Percentiles rank a stretch among this genome's conserved stretches.
phyloP scores from a whole-genome alignment of 1,284 basidiomycete genomes.

The Rhodotorula sp. region DNA sequence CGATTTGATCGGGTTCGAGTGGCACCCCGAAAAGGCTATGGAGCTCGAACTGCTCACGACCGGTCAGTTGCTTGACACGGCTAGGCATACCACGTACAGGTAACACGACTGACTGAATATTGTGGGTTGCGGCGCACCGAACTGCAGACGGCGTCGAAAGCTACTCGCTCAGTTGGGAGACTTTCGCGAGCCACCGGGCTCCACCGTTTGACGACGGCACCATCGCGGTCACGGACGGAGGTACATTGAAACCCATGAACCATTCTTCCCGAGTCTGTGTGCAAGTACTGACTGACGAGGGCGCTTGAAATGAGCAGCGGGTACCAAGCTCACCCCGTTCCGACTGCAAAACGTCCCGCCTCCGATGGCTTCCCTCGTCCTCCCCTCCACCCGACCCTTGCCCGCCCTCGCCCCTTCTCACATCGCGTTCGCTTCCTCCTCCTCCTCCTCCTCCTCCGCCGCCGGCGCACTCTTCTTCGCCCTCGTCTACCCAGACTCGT shows the following conservation, averaged over 20 bases:
- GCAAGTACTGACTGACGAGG: neutral
- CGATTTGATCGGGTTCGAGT: constrained; percentile 62
- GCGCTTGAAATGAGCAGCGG: constrained; percentile 54
- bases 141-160: constrained; percentile 57
- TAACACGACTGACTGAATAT: neutral
- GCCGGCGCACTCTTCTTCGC: constrained; percentile 50
- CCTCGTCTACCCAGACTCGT: constrained; percentile 9
- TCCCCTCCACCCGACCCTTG: constrained; percentile 51
- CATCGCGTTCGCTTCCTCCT: constrained; percentile 59
- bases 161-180: constrained; percentile 74
- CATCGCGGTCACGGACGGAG: constrained; percentile 88
- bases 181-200: constrained; percentile 61
- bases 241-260: constrained; percentile 55
- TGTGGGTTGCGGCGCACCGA: neutral
- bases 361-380: constrained; percentile 80
- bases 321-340: constrained; percentile 86
- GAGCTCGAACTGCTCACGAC: constrained; percentile 67
- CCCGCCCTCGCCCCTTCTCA: constrained; percentile 61
- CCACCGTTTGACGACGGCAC: constrained; percentile 76
- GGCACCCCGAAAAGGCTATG: constrained; percentile 83
- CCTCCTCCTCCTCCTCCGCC: neutral
- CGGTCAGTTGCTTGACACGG: constrained; percentile 54
- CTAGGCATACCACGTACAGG: neutral
- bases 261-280: too few relatives aligned
- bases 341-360: constrained; percentile 90